Evolutionary conservation across 305 asterid genomes (phyloP).

Genomic region (Solanum hybrid): DNA sequence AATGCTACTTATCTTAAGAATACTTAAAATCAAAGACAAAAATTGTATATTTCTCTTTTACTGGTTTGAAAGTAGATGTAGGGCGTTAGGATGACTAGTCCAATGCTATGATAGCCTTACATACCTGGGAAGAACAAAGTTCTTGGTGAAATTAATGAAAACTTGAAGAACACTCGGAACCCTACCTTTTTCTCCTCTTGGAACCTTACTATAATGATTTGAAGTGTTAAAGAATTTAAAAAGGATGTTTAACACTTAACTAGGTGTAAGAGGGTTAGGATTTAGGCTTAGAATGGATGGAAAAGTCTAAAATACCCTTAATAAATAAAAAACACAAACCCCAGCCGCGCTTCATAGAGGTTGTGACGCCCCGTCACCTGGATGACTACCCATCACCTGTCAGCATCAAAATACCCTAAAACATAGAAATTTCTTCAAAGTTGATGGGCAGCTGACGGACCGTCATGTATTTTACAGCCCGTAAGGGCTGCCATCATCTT

Average conservation of each 20-base stretch:
- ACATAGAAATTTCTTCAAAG: no score
- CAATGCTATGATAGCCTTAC: not conserved
- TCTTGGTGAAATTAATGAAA: not conserved
- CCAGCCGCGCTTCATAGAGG: not conserved
- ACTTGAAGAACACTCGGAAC: not conserved
- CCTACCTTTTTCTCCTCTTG: not conserved
- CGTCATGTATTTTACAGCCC: not conserved
- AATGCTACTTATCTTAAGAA: not conserved
- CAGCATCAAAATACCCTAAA: not conserved
- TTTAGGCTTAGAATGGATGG: not conserved
- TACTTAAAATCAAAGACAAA: not conserved
- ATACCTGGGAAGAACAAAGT: not conserved
- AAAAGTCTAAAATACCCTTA: no score
- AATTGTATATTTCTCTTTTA: no score
- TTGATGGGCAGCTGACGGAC: not conserved
- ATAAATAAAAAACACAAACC: not conserved
- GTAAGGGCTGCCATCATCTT: not conserved
- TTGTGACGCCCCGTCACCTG: not conserved
- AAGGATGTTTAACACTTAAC: not conserved
- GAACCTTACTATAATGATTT: not conserved
- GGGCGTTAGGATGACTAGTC: not conserved
- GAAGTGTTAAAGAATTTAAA: not conserved
- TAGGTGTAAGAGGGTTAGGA: not conserved
- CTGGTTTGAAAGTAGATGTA: no score
- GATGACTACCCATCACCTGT: not conserved